Conservation (phyloP, 352 stramenopile species). For the Globisporangium solare region DNA sequence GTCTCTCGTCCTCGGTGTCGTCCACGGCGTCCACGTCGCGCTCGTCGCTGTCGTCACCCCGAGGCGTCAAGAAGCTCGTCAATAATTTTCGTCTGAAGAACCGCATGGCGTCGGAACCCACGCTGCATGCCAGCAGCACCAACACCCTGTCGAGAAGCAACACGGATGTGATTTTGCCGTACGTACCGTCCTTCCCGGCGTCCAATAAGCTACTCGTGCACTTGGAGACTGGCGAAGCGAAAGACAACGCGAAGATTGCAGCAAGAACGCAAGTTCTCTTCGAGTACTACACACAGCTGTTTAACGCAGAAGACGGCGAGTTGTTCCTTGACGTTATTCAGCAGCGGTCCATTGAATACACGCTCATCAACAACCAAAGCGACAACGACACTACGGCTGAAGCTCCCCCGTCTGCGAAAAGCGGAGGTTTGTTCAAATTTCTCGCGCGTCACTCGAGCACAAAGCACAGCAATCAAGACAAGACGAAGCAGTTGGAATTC, state of each 20-base stretch:
- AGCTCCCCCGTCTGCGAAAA: neutral
- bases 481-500: conserved; percentile 50
- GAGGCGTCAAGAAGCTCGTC: conserved; percentile 19
- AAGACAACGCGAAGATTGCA: conserved; percentile 52
- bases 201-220: conserved; percentile 44
- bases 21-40: conserved; percentile 37
- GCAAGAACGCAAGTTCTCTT: conserved; percentile 41
- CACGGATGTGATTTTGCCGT: conserved; percentile 17
- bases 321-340: conserved; percentile 51
- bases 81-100: conserved; percentile 25
- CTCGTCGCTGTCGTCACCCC: conserved; percentile 36
- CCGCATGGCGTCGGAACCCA: conserved; percentile 9
- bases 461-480: conserved; percentile 15
- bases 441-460: conserved; percentile 22
- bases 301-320: conserved; percentile 57
- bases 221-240: conserved; percentile 35
- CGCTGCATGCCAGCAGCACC: neutral
- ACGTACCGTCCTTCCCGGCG: conserved; percentile 35
- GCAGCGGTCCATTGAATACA: conserved; percentile 17
- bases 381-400: neutral
- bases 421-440: conserved; percentile 31
- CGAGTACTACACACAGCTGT: conserved; percentile 60
- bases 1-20: conserved; percentile 34
- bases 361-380: neutral
- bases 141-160: conserved; percentile 4